Conservation (phyloP, 2,329 filamentous ascomycete species). For the Cladophialophora carrionii region DNA sequence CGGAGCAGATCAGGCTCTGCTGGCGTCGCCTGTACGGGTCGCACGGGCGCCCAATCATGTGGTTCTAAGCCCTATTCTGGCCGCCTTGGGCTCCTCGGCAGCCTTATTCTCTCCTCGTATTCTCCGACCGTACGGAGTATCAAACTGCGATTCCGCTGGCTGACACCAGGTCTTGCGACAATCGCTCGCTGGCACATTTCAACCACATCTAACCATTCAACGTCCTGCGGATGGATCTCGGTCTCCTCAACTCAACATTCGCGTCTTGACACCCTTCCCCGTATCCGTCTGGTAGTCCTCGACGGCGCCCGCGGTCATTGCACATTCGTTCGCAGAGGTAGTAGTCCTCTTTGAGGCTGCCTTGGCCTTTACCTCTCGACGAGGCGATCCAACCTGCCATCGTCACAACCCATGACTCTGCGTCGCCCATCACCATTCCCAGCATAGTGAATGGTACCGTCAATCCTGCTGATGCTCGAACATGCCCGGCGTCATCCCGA, state of each 20-base stretch:
- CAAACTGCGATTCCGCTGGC: conserved; percentile 23
- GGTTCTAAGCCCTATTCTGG: not conserved
- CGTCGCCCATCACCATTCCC: conserved; percentile 21
- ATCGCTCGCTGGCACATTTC: conserved; percentile 19
- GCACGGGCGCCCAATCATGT: not conserved
- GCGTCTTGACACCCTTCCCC: conserved; percentile 4
- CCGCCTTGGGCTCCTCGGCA: conserved; percentile 16
- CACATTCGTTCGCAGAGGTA: conserved; percentile 13
- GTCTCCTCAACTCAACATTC: conserved; percentile 10
- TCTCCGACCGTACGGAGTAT: conserved; percentile 7
- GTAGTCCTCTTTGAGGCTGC: conserved; percentile 20
- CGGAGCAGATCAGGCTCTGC: not conserved
- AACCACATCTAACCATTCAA: conserved; percentile 14
- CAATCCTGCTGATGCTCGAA: conserved; percentile 22
- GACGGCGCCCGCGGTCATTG: not conserved
- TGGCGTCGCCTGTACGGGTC: not conserved
- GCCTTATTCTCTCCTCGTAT: conserved; percentile 16
- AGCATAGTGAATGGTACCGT: conserved; percentile 19
- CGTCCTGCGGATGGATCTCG: conserved; percentile 1
- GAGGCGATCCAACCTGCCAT: conserved; percentile 12
- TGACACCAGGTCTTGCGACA: conserved; percentile 23
- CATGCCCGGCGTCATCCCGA: conserved; percentile 28
- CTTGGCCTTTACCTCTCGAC: conserved; percentile 6
- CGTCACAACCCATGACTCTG: conserved; percentile 22
- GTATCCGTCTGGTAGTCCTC: not conserved